Base-by-base conservation (phyloP, 1,284 basidiomycete species). In the Butyriboletus regius region DNA sequence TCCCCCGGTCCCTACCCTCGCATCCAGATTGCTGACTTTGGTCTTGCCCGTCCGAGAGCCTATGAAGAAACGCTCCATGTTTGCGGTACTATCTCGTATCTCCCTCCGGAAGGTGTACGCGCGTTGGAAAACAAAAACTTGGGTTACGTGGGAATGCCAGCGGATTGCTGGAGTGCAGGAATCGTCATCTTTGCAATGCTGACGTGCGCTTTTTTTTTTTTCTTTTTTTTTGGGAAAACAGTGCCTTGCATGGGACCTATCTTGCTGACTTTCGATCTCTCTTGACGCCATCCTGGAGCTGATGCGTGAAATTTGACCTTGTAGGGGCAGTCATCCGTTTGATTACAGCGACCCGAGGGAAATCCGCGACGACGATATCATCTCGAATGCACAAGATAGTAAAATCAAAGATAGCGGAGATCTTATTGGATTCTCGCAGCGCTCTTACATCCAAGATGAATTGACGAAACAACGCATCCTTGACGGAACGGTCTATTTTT, bases 121-220 rank as follows among this genome's bases (percentile, higher is more conserved):
- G 88, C 85, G 9, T 69, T 89, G 36, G 83, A 87, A 55, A 73
- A 84, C 57, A 81, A 81, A 55, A 73, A 85, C 50, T 67, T 83
- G 43, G 79, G 83, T 43, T 91, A 91, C 57, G 75, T 83, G 34
- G 78, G 87, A 14, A 84, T 88, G 79, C 83, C 83, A 26, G 77
- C 87, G 1, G 88, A 91, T 63, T 88, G 86, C 59, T 91, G 88
- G 89, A 87, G 85, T 56, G 77, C 83, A 10, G 88, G 88, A 9
- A 77, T 90, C 3, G 80, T 87, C 47, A 69, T 90, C 49, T 89
- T 82, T 58, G 81, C 88, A 53, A 89, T 91, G 85, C 72, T 91
- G 45, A 77, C 78, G 87, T 29, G 29, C 29, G 29, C 12, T 12
- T 31, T 31, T 12, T 18, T 37, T 37, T 7, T 37, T 40, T 24